Evolutionary conservation across 441 rosid species (phyloP), one percentile per base, ranked within the genome.

Genomic region (Manihot esculenta): DNA sequence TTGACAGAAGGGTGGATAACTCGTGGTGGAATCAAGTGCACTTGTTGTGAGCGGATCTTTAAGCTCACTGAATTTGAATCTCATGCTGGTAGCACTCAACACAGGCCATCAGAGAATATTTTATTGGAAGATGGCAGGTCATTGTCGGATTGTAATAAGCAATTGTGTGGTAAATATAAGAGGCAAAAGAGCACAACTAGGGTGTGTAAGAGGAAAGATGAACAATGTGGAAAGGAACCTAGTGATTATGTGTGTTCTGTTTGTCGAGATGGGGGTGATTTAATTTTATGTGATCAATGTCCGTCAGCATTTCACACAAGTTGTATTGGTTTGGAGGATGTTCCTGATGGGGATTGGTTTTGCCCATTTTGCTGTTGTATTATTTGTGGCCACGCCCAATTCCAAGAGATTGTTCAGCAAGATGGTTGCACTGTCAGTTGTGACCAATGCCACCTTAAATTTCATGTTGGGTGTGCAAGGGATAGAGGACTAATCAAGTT

Each of bases 121-220:
- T 80, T 83, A 64, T 74, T 94, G 77, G 83, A 81, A 61, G 97
- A 88, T 81, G 92, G 93, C 42, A 85, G 91, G 72, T 81, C 93
- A 74, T 81, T 91, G 69, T 74, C 85, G 57, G 87, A 90, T 49
- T 90, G 95, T 72, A 86, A 81, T 77, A 68, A 27, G 74, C 72
- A 88, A 74, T 72, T 84, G 64, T 45, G 66, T 53, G 62, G 21
- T 58, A 76, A 26, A 47, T 77, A n/a, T 26, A 23, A 24, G 21
- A 20, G 9, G 42, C 21, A 18, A 10, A 33, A 0, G 27, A 57
- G 63, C 57, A 45, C 70, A 70, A 64, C 69, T 54, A 49, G 21
- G 5, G 10, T 11, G 14, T 1, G 14, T 12, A 47, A 41, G 42
- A 47, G 23, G 61, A 62, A 47, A 1, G 35, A 21, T 11, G 17